Base-by-base conservation (phyloP, 176 grass and related monocot species). In the Oryza brachyantha region DNA sequence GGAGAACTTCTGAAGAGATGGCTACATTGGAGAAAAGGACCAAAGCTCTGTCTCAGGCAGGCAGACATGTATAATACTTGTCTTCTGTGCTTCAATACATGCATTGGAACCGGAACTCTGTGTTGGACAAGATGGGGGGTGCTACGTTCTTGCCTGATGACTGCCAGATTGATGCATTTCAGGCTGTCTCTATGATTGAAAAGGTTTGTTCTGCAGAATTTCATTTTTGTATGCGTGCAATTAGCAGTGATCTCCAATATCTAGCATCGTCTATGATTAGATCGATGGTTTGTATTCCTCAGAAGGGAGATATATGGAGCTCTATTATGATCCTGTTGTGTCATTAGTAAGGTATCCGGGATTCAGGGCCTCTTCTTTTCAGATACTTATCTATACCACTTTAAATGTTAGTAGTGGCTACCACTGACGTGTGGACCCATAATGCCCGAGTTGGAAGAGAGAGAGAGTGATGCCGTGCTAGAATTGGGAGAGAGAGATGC, bases 251-350 rank as follows among this genome's bases (percentile, higher is more conserved):
- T 50, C n/a, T 52, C 5, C 62, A 37, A 64, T 17, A 4, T 32
- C 34, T 45, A 28, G 70, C 5, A 16, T 57, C 67, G 68, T 64
- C 8, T 61, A 48, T 38, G 84, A 26, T 13, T 94, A 97, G 91
- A 82, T 61, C 68, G 94, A 97, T 57, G 86, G 76, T 31, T 90
- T 83, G 60, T 94, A 88, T 81, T 71, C 64, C 70, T 26, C 73
- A 75, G 38, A 92, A 83, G 95, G 95, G 27, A 92, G 92, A 88
- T 98, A 98, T 68, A 82, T 76, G 54, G 92, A 92, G 85, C 55
- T 94, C 60, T 98, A 90, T 81, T 92, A 92, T 75, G 85, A 98
- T 77, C 95, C 95, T 83, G 87, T 87, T 26, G 66, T 94, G 73
- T 80, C 67, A 61, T 75, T 98, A 55, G 43, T 98, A 85, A 94